Evolutionary conservation across 192 early-diverging fungal species (phyloP).

Genomic region (Funneliformis mosseae): DNA sequence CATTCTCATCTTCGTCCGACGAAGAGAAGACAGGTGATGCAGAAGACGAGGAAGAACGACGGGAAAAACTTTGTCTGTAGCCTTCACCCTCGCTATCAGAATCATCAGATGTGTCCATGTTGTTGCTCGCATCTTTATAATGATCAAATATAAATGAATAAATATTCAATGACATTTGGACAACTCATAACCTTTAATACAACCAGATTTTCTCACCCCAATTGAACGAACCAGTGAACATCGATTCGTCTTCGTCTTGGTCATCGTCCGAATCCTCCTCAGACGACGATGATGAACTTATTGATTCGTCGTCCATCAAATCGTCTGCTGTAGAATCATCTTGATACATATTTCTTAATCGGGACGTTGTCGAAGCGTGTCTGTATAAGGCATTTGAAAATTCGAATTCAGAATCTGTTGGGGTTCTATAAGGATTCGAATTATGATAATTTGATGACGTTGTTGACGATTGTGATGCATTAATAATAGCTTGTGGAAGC

Average conservation of each 20-base stretch:
- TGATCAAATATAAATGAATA: background rate
- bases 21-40: background rate
- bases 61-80: background rate
- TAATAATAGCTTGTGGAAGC: background rate
- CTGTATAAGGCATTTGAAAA: conserved; percentile 16
- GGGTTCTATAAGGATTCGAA: background rate
- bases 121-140: conserved; percentile 3
- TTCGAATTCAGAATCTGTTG: conserved; percentile 7
- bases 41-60: conserved; percentile 1
- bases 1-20: conserved; percentile 6
- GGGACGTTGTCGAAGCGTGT: background rate
- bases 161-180: background rate
- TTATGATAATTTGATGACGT: conserved; percentile 4
- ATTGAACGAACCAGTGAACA: conserved; percentile 9
- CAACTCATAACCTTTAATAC: background rate
- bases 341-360: conserved; percentile 17
- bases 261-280: conserved; percentile 13
- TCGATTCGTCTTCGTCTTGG: conserved; percentile 15
- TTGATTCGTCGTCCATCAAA: background rate
- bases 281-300: background rate
- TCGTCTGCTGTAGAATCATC: conserved; percentile 2
- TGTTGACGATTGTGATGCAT: background rate
- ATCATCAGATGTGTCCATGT: conserved; percentile 19
- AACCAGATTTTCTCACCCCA: conserved; percentile 9
- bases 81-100: background rate